Base-by-base conservation (phyloP, 148 eudicot genomes). In the Gaultheria prostrata region DNA sequence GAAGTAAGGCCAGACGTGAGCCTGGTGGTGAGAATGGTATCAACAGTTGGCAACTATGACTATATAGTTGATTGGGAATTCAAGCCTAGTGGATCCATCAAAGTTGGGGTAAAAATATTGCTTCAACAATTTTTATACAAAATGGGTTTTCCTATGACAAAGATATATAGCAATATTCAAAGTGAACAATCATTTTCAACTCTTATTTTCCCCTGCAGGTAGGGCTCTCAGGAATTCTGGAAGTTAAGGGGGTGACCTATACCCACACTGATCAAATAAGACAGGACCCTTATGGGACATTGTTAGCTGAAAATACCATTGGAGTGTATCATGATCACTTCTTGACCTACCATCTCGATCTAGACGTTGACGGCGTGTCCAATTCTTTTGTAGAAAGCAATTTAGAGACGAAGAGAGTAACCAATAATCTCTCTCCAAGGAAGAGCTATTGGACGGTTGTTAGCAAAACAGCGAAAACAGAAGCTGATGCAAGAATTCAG, bases 261-360 rank as follows among this genome's bases (percentile, higher is more conserved):
- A 91, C 89, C 4, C 91, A 92, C 85, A 85, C 77, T 28, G 88
- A 89, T 43, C 90, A 89, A 32, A 88, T 89, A 14, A 32, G 87
- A 4, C 89, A 91, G 26, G 91, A 92, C 75, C 83, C 79, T 0
- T 89, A 87, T 57, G 92, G 95, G 10, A 88, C 89, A 48, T 69
- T 92, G 24, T 8, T 92, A 59, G 84, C 93, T n/a, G 88, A 91
- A 3, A 89, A 90, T 85, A 87, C 89, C 0, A 12, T 92, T 2
- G 95, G 89, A 20, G 33, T 77, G 3, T 80, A 83, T 79, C 92
- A 91, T 46, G 93, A 91, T 78, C 93, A 91, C 57, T 92, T 92
- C 85, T 43, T 92, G 39, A 84, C 83, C 0, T 91, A 71, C 89
- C 84, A 89, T 73, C 90, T 92, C 2, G 92, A 89, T 26, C 81